A percentile compares a stretch with the other conserved stretches of the same genome.
phyloP scores from a whole-genome alignment of 2,329 filamentous ascomycete species.

The Sphaerulina musiva region DNA sequence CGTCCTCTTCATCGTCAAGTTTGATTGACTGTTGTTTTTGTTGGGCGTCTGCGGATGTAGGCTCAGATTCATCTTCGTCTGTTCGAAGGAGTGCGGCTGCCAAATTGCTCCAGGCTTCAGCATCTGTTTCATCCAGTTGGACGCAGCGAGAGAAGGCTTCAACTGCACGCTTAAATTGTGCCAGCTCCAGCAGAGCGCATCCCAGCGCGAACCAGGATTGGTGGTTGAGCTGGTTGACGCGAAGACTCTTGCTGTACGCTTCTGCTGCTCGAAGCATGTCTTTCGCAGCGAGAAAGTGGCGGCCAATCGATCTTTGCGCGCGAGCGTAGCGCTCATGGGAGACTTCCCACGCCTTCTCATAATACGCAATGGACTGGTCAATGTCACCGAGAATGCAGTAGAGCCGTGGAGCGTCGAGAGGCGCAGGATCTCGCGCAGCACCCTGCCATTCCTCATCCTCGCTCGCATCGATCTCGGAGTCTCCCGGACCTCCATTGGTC shows the following conservation, averaged over 20 bases:
- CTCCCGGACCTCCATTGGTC: slow-evolving; percentile 40
- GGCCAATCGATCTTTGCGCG: slow-evolving; percentile 79
- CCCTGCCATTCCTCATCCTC: slow-evolving; percentile 54
- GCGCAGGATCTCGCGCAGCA: slow-evolving; percentile 61
- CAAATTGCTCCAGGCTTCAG: slow-evolving; percentile 90
- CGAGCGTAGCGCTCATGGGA: slow-evolving; percentile 75
- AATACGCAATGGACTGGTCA: slow-evolving; percentile 66
- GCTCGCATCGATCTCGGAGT: slow-evolving; percentile 32
- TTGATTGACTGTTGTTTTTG: slow-evolving; percentile 13
- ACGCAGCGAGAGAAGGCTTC: slow-evolving; percentile 80
- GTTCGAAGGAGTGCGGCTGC: slow-evolving; percentile 65
- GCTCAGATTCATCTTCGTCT: slow-evolving; percentile 19
- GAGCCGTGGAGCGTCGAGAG: slow-evolving; percentile 75
- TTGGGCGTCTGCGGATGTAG: slow-evolving; percentile 3
- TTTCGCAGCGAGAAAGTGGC: slow-evolving; percentile 62
- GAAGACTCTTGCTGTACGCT: slow-evolving; percentile 71
- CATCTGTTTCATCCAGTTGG: slow-evolving; percentile 78
- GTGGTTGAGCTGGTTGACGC: slow-evolving; percentile 72
- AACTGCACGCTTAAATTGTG: slow-evolving; percentile 69
- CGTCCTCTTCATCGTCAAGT: slow-evolving; percentile 31
- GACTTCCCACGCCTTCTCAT: slow-evolving; percentile 80
- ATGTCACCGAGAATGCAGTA: slow-evolving; percentile 93
- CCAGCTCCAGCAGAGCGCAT: slow-evolving; percentile 75
- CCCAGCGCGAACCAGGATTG: slow-evolving; percentile 86
- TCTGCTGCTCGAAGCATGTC: slow-evolving; percentile 64